A percentile compares a stretch with the other conserved stretches of the same genome.
Evolutionary conservation across 169 alveolate species (phyloP).

Genomic region (Eimeria necatrix): DNA sequence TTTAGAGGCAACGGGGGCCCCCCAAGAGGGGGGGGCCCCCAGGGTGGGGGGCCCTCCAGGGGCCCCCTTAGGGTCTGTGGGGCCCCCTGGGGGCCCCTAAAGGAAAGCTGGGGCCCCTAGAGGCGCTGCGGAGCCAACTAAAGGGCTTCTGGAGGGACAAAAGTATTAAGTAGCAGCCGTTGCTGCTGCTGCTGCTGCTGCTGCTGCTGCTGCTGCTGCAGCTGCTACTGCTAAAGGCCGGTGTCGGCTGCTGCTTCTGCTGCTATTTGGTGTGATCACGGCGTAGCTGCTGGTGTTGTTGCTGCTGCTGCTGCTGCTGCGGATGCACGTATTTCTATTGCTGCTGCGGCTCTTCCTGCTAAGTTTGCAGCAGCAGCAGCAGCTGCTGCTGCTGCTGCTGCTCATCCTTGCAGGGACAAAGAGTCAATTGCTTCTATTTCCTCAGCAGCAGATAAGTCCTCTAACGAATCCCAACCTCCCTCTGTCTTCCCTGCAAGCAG

Average conservation of each 20-base stretch:
- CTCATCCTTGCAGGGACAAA: neutral
- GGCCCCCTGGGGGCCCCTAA: conserved; percentile 28
- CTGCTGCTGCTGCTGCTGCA: neutral
- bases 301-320: neutral
- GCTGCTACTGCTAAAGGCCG: neutral
- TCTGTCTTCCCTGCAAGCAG: too few species aligned
- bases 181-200: neutral
- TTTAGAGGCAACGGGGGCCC: neutral
- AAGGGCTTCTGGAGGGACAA: neutral
- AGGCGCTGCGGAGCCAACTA: neutral
- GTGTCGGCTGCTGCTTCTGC: neutral
- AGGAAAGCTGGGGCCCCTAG: neutral
- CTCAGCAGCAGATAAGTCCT: neutral
- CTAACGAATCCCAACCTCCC: neutral
- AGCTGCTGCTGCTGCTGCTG: neutral
- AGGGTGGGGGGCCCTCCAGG: neutral
- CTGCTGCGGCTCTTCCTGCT: neutral
- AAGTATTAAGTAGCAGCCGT: neutral
- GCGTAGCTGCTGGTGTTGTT: neutral
- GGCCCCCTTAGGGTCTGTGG: neutral
- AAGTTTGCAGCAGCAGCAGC: conserved; percentile 25
- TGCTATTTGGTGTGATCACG: neutral
- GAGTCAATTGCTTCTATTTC: neutral
- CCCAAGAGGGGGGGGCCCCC: neutral
- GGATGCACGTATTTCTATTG: neutral